Base-by-base conservation (phyloP, 2,329 filamentous ascomycete species). In the Graphiopsis chlorocephala region DNA sequence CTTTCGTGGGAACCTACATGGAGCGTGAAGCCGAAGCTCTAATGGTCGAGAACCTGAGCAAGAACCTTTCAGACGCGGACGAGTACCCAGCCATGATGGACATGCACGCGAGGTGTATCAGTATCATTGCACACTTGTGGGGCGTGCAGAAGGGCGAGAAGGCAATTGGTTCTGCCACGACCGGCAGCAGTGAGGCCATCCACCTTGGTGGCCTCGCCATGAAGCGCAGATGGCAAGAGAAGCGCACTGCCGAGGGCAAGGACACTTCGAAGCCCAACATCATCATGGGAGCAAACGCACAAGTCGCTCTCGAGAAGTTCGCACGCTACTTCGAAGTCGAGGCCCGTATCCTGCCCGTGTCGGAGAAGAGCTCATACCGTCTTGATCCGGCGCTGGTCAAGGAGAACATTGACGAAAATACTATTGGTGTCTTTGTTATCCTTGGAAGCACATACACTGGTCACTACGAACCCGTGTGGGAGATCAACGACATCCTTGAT, bases 301-400 rank as follows among this genome's bases (percentile, higher is more conserved):
- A 91, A 76, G 89, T 91, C 0, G 88, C 88, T 0, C 80, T 91
- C 48, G 86, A 90, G 76, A 91, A 91, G 73, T 90, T 91, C 68
- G 88, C 88, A 2, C 78, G 88, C 28, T 92, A 92, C 74, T 92
- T 91, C 65, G 89, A 91, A 52, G 88, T 91, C 42, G 88, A 91
- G 72, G 84, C 86, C 26, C 82, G 84, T 55, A 89, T 89, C 64
- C 76, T 88, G 57, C 87, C 85, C 20, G 88, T 89, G 12, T 87
- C 82, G 60, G 81, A 84, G 68, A 83, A 86, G 72, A 88, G 85
- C 64, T 79, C 83, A 7, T 89, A 82, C 72, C 79, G 87, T 33
- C 80, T 91, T 8, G 88, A 91, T 68, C 85, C 88, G 0, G 80
- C 85, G 4, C 76, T 87, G 28, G 86, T 91, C 0, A 85, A 83